phyloP scores from a whole-genome alignment of 306 rosid genomes.

The Castanea mollissima region DNA sequence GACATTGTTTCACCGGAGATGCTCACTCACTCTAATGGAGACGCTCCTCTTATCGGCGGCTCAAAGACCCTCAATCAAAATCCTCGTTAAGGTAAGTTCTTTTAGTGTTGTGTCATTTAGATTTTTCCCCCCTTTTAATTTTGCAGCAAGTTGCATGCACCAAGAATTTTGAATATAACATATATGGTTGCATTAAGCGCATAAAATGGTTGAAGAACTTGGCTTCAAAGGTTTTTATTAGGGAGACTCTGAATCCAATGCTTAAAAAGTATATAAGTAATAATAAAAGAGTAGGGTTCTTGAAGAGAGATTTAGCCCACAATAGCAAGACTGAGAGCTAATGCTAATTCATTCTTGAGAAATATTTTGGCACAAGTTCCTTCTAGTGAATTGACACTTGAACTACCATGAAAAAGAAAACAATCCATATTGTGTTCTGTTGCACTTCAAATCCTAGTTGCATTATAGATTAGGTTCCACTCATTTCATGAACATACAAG shows the following conservation, averaged over 20 bases:
- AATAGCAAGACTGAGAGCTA: background rate
- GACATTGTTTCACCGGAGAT: no score
- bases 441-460: background rate
- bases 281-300: background rate
- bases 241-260: background rate
- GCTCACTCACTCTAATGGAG: no score
- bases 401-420: background rate
- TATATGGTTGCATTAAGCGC: background rate
- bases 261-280: background rate
- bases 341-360: background rate
- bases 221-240: background rate
- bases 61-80: no score
- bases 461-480: background rate
- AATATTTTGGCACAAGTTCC: background rate
- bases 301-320: background rate
- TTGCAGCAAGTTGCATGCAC: no score
- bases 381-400: background rate
- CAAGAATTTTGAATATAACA: background rate
- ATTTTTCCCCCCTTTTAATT: no score
- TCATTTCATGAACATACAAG: background rate
- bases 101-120: no score
- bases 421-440: background rate
- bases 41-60: no score
- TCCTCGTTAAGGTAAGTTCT: no score
- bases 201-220: slow-evolving; percentile 5